Base-by-base conservation (phyloP, 1,284 basidiomycete genomes). In the Rhizoctonia solani region DNA sequence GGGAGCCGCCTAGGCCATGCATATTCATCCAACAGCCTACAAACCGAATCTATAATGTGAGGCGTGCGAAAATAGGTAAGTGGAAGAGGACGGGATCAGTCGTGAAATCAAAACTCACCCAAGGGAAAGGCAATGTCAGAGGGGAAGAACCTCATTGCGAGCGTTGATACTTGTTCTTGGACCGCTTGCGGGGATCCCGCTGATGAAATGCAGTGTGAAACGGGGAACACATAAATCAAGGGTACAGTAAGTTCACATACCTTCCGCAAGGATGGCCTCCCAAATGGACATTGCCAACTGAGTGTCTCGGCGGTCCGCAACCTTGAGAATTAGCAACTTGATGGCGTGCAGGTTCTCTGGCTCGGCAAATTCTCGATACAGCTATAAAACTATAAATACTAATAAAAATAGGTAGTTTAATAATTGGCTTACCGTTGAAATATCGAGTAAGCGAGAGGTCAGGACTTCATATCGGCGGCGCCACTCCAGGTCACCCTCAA, bases 291-390 rank as follows among this genome's bases (percentile, higher is more conserved):
- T 82, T 6, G 93, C 88, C 30, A 97, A 79, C 59, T 83, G 85
- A 68, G 91, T 87, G 73, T 99, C 93, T 16, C 89, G 87, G 75
- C 95, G 92, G 75, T 96, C 94, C 6, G 97, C 93, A 3, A 96
- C 90, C 74, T 97, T 92, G 68, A 98, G 83, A 75, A 98, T 95
- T 39, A 98, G 82, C 21, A 99, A 82, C 76, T 96, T 93, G 75
- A 93, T 85, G 54, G 89, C 84, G 11, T 90, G 85, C 34, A 98
- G 81, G 72, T 92, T 87, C 72, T 95, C 91, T 0, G 95, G 91
- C 63, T 94, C 85, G 0, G 95, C 95, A 74, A 92, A 96, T 68
- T 88, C 82, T 78, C 90, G 87, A 76, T 93, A 99, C 54, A 99
- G 82, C 92, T 95, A 73, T 55, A 47, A 25, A 32, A 67, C 50